Base-by-base conservation (phyloP, 1,284 basidiomycete genomes). In the Trametes sp. region DNA sequence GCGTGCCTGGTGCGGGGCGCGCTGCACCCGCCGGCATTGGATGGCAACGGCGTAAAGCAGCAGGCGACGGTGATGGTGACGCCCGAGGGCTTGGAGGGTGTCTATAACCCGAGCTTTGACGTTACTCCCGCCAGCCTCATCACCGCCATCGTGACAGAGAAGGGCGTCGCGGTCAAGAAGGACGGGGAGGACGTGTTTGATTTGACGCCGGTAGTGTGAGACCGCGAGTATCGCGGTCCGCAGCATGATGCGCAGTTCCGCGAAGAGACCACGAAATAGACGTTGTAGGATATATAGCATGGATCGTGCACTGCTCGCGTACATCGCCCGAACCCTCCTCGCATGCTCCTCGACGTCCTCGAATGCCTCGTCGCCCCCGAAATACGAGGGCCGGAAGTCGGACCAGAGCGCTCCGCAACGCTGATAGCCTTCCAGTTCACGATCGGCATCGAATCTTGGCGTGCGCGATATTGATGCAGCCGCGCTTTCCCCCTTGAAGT, bases 21-120 rank as follows among this genome's bases (percentile, higher is more conserved):
- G 9, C 75, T 90, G 13, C 85, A 90, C 69, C 86, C 88, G 0
- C 75, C 80, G 42, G 72, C 77, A 19, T 64, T 72, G 24, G 76
- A 81, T 68, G 67, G 76, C 65, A 65, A 78, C 21, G 83, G 82
- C 0, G 75, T 79, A 23, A 78, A 80, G 53, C 79, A 85, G 61
- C 87, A 90, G 69, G 85, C 85, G 0, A 84, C 87, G 48, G 88
- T 94, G 23, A 87, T 91, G 83, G 84, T 93, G 58, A 93, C 92
- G 0, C 89, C 92, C 0, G 79, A 83, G 41, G 86, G 83, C 4
- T 77, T 92, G 19, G 78, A 83, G 59, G 86, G 82, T 57, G 86
- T 96, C 10, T 95, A 96, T 77, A 98, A 97, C 76, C 95, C 95
- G 4, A 93, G 91, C 65, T 98, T 97, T 75, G 95, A 97, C 73